Evolutionary conservation across 306 rosid genomes (phyloP), one percentile per base, ranked within the genome.

Genomic region (Senna tora): DNA sequence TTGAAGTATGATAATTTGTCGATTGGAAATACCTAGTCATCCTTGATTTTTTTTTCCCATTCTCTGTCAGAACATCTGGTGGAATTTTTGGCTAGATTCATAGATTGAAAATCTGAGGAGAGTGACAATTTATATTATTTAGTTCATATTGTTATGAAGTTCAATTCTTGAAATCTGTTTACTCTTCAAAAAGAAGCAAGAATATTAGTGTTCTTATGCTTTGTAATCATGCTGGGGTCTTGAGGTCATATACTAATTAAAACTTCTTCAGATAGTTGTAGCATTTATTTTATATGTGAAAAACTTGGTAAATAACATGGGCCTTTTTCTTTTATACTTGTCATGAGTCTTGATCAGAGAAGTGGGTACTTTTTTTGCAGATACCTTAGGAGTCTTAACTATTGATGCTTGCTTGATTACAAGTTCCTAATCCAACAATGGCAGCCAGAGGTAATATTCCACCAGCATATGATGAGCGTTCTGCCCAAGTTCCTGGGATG

Each of bases 401-500:
- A 21, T 75, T 69, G 63, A 73, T 77, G 52, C 75, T 73, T 71
- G 68, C 67, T 21, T 41, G 21, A 46, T 58, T 57, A 46, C 11
- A 17, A 75, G 50, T 75, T 54, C 49, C 39, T 61, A 58, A 15
- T 64, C 52, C 61, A 62, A 21, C 47, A 52, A 87, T 89, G 88
- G 71, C 82, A 47, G 66, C 79, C 15, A 85, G 91, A 72, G 78
- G 89, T 43, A 81, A 69, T 49, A 54, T 69, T 76, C 79, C 79
- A 4, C 56, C 84, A 5, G 53, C 69, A 2, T 66, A 61, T 71
- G 84, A 87, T 12, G 81, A 79, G 65, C 86, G 74, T 17, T 13
- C 83, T 59, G 70, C 34, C 52, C 82, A 82, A 75, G 67, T 77
- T 75, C 61, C 81, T 55, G 91, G 87, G 63, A 78, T 76, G 80